Conservation (phyloP, 2,329 filamentous ascomycete genomes). For the Rasamsonia emersonii region DNA sequence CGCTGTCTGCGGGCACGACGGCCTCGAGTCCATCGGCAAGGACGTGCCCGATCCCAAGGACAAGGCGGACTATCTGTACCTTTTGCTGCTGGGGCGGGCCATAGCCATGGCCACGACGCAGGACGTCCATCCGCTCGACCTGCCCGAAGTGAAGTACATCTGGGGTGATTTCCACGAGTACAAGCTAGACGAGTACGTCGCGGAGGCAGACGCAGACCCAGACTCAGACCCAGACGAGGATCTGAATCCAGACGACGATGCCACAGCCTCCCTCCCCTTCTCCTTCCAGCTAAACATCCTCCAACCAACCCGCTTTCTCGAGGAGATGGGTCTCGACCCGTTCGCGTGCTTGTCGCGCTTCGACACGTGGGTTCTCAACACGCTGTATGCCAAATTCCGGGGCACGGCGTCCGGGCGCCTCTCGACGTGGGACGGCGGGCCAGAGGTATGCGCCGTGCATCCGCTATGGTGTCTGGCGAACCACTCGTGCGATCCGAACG, state of each 20-base stretch:
- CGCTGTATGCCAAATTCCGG: slow-evolving; percentile 83
- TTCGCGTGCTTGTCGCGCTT: slow-evolving; percentile 38
- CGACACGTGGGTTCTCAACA: slow-evolving; percentile 65
- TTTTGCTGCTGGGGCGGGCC: slow-evolving; percentile 50
- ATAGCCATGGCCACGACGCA: slow-evolving; percentile 55
- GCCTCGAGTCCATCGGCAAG: slow-evolving; percentile 49
- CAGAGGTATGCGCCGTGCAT: slow-evolving; percentile 88
- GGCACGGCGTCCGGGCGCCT: slow-evolving; percentile 84
- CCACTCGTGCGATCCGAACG: slow-evolving; percentile 91
- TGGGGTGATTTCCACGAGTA: slow-evolving; percentile 52
- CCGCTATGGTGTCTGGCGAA: slow-evolving; percentile 95
- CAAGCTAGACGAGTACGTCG: slow-evolving; percentile 17
- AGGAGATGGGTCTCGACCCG: slow-evolving; percentile 55
- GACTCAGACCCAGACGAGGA: slow-evolving; percentile 13
- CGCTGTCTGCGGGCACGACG: slow-evolving; percentile 47
- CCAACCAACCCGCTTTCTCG: slow-evolving; percentile 51
- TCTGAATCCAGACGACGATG: slow-evolving; percentile 2
- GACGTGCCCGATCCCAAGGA: slow-evolving; percentile 50
- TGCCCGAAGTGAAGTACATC: slow-evolving; percentile 54
- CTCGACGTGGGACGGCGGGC: slow-evolving; percentile 65
- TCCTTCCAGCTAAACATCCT: slow-evolving; percentile 53
- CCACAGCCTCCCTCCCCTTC: slow-evolving; percentile 47
- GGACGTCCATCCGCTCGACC: slow-evolving; percentile 48
- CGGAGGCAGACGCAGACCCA: slow-evolving; percentile 10
- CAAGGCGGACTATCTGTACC: slow-evolving; percentile 51